Conservation (phyloP, 2,329 filamentous ascomycete species). For the Apiospora saccharicola region DNA sequence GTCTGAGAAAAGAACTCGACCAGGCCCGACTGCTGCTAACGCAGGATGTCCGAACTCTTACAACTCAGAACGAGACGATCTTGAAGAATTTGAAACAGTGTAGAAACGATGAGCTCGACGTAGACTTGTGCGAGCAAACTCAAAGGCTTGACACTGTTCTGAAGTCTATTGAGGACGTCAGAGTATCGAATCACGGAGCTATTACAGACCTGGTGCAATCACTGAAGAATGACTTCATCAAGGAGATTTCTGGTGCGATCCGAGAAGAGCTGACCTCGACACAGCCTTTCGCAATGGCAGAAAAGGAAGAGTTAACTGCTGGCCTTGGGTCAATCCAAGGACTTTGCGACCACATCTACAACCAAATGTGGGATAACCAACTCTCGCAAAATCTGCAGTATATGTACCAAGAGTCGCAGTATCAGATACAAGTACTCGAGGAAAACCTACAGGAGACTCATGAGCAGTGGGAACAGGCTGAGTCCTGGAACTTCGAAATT, state of each 20-base stretch:
- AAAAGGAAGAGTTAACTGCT: background rate
- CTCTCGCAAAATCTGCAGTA: background rate
- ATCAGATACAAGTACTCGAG: background rate
- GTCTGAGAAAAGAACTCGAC: constrained; percentile 23
- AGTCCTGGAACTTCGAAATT: constrained; percentile 13
- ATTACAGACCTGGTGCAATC: background rate
- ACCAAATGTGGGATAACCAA: constrained; percentile 12
- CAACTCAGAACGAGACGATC: constrained; percentile 23
- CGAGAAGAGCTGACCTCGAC: background rate
- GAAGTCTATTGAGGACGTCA: constrained; percentile 21
- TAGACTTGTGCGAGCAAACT: background rate
- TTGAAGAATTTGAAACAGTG: constrained; percentile 10
- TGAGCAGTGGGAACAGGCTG: constrained; percentile 2
- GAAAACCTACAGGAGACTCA: background rate
- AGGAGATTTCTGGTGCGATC: background rate
- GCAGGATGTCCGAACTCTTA: background rate
- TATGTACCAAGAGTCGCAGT: constrained; percentile 16
- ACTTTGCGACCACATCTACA: constrained; percentile 22
- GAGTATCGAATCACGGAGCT: background rate
- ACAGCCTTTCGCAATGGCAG: background rate
- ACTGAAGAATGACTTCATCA: constrained; percentile 2
- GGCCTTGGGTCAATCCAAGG: constrained; percentile 15
- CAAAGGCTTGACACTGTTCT: constrained; percentile 17
- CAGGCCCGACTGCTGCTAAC: constrained; percentile 4
- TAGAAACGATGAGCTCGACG: background rate